These are phyloP conservation scores for Chlamydomonas incerta DNA, from an alignment of 139 green algal genomes.

Conservation along the genomic window DNA sequence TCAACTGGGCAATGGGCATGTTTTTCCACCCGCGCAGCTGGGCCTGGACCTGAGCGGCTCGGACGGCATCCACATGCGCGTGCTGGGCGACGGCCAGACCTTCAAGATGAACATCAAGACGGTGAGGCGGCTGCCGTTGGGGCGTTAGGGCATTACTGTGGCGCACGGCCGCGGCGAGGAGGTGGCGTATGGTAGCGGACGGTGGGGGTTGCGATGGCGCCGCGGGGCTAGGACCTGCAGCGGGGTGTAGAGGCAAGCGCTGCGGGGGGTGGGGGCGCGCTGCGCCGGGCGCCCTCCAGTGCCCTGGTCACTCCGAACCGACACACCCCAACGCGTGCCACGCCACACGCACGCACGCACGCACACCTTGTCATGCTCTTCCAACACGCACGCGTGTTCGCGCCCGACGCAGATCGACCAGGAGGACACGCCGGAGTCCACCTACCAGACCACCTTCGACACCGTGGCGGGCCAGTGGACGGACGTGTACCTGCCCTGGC, in stretches of 20 bases:
- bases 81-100: slow-evolving; percentile 82
- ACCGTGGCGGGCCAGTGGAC: slow-evolving; percentile 74
- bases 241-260: too few relatives aligned
- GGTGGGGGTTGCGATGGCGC: too few relatives aligned
- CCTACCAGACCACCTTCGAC: slow-evolving; percentile 91
- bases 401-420: slow-evolving; percentile 61
- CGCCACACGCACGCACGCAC: too few relatives aligned
- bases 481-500: slow-evolving; percentile 83
- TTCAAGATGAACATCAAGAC: slow-evolving; percentile 96
- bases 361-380: too few relatives aligned
- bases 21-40: neutral
- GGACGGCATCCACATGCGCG: slow-evolving; percentile 76
- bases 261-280: too few relatives aligned
- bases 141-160: too few relatives aligned
- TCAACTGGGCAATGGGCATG: too few relatives aligned
- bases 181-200: too few relatives aligned
- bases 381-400: neutral
- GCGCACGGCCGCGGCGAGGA: too few relatives aligned
- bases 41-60: slow-evolving; percentile 50
- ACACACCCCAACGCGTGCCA: neutral
- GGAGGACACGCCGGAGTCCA: slow-evolving; percentile 75
- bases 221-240: neutral
- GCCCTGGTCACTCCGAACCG: neutral
- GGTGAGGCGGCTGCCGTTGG: too few relatives aligned
- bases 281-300: neutral